Evolutionary conservation across 306 rosid species (phyloP), one percentile per base, ranked within the genome.

Genomic region (Sicyos edulis): DNA sequence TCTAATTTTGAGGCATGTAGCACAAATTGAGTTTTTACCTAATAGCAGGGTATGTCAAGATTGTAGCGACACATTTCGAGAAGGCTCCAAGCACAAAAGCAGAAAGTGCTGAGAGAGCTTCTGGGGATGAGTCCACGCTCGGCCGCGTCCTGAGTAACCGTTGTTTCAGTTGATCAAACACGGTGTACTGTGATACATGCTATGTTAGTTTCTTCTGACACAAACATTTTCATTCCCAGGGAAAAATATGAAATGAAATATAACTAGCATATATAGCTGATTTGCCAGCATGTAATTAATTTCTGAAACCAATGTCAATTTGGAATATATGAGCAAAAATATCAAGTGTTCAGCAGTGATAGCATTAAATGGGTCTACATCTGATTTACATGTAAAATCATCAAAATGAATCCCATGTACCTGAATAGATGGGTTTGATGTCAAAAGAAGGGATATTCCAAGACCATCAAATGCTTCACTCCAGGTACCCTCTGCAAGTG

Each of bases 41-140:
- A 89, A 92, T 88, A 54, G 98, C 96, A 19, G 98, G 98, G 91
- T 92, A 92, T 65, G 98, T 92, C 83, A 92, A 76, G 88, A 88
- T 75, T 15, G 98, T 87, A 16, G 98, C 96, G 5, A 85, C 88
- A 74, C 98, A 90, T 83, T 92, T 92, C 67, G 98, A 87, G 79
- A 88, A 84, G 29, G 98, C 98, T 71, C 96, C 98, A 34, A 92
- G 78, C 70, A 86, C 16, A 70, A 92, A 92, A 78, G 97, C 98
- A 77, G 82, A 79, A 80, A 83, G 78, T 20, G 98, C 96, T 74
- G 98, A 88, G 58, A 92, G 93, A 74, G 88, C 85, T 82, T 83
- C 93, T 0, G 93, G 89, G 77, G 96, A 87, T 29, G 90, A 86
- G 79, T 80, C 81, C 53, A 49, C 32, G 55, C 85, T 82, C 7